A percentile compares a stretch with the other conserved stretches of the same genome.
Conservation (phyloP, 2,329 filamentous ascomycete species). For the Zymoseptoria pseudotritici region DNA sequence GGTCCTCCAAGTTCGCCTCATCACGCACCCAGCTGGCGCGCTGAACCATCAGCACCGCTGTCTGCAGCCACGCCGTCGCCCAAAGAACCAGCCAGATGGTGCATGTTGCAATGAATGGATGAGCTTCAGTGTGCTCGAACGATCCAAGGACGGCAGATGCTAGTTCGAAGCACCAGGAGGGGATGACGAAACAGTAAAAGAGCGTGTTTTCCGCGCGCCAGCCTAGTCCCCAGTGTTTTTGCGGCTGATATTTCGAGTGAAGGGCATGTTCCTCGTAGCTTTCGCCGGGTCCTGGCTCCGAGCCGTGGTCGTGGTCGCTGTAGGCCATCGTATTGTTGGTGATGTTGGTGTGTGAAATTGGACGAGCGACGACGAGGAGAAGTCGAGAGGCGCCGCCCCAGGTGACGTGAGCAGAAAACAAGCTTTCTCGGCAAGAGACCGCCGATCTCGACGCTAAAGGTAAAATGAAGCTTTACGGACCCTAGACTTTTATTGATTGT, state of each 20-base stretch:
- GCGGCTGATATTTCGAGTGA: constrained; percentile 17
- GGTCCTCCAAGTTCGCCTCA: constrained; percentile 25
- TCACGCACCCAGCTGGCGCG: constrained; percentile 29
- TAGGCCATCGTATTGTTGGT: constrained; percentile 7
- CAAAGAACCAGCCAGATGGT: constrained; percentile 25
- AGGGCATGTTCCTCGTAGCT: constrained; percentile 23
- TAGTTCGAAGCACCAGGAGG: constrained; percentile 24
- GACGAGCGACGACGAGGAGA: background rate
- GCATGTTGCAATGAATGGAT: constrained; percentile 21
- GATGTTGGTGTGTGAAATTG: background rate
- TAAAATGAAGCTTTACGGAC: background rate
- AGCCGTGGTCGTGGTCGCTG: constrained; percentile 4
- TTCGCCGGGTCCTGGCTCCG: constrained; percentile 20
- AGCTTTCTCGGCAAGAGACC: background rate
- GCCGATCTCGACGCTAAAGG: background rate
- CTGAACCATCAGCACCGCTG: constrained; percentile 27
- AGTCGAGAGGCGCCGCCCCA: background rate
- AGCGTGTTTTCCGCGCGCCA: constrained; percentile 19
- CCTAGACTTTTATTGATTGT: background rate
- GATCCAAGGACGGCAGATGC: constrained; percentile 21
- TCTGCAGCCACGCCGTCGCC: constrained; percentile 28
- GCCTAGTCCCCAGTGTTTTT: constrained; percentile 25
- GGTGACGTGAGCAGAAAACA: background rate
- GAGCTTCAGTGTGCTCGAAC: constrained; percentile 13
- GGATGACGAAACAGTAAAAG: constrained; percentile 26